Base-by-base conservation (phyloP, 805 yeast genomes). In the Candida boidinii region DNA sequence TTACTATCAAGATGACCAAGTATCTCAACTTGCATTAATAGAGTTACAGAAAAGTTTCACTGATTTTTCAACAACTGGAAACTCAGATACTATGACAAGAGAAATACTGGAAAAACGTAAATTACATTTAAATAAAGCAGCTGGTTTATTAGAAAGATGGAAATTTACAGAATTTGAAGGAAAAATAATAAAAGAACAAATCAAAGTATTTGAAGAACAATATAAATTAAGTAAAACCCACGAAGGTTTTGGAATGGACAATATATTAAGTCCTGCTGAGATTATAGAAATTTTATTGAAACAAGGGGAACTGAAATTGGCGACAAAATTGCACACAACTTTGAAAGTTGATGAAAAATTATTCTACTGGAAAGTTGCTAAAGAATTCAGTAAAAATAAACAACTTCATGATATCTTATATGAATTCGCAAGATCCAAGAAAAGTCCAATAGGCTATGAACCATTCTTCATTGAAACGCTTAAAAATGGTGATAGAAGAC, bases 381-480 rank as follows among this genome's bases (percentile, higher is more conserved):
- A 69, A 12, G 62, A 64, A 1, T 59, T 70, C 21, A 61, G 74
- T 1, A 53, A 61, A 5, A 45, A 64, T 2, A 63, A 70, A 6
- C 70, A 72, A 27, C 79, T 74, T 58, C 33, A 49, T 26, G 76
- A 71, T 14, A 73, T 70, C 24, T 50, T 84, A 20, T 67, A 64
- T 41, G 68, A 70, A 20, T 68, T 76, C 45, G 70, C 77, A 0
- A 62, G 58, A 3, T 49, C 55, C 2, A 64, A 60, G 28, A 78
- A 73, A 39, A 73, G 92, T 0, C 81, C 84, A 0, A 81, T 86
- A 26, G 87, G 90, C 0, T 79, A 78, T 38, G 67, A 65, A 38
- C 76, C 80, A 1, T 76, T 86, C 41, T 81, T 64, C 35, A 60
- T 67, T 12, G 69, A 72, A 24, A 66, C 79, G 24, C 45, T 70